Base-by-base conservation (phyloP, 2,329 filamentous ascomycete species). In the Colletotrichum kahawae region DNA sequence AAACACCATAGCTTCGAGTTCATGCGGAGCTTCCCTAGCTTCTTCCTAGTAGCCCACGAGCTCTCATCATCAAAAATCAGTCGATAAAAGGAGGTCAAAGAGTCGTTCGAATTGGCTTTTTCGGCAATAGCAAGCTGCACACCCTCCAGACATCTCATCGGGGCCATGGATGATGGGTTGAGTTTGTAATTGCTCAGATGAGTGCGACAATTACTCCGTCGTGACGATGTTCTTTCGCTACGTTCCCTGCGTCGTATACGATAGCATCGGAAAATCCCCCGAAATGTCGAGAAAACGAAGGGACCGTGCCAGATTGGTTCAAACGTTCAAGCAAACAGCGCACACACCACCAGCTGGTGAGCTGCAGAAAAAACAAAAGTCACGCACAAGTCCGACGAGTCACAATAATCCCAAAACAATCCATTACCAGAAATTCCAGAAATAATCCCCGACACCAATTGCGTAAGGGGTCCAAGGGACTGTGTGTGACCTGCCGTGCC, bases 21-120 rank as follows among this genome's bases (percentile, higher is more conserved):
- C 68, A 75, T 63, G 68, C 68, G 54, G 18, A 62, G 63, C 68
- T 74, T 62, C 27, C 67, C 56, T 51, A 31, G 43, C 60, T 70
- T 31, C 33, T 27, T 31, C 21, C 31, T 36, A 65, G 62, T 24
- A 51, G 62, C 16, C 60, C 60, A 63, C 34, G 60, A 63, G 60
- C 36, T 63, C 21, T 63, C 33, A 62, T 14, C 16, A 10, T 43
- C 18, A 63, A 65, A 33, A 51, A 51, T 48, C 34, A 48, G 62
- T 48, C 24, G 24, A 51, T 31, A 4, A 29, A 65, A 34, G 27
- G 67, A 69, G 67, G 67, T 69, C 67, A 69, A 60, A 62, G 56
- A 60, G 56, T n/a, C 56, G 43, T 29, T 36, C 56, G n/a, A 62
- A 62, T 62, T 69, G 67, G 56, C 67, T 69, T 62, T 62, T 31